These are phyloP conservation scores for Sherardia arvensis DNA, from an alignment of 257 asterid genomes.

Conservation along the genomic window DNA sequence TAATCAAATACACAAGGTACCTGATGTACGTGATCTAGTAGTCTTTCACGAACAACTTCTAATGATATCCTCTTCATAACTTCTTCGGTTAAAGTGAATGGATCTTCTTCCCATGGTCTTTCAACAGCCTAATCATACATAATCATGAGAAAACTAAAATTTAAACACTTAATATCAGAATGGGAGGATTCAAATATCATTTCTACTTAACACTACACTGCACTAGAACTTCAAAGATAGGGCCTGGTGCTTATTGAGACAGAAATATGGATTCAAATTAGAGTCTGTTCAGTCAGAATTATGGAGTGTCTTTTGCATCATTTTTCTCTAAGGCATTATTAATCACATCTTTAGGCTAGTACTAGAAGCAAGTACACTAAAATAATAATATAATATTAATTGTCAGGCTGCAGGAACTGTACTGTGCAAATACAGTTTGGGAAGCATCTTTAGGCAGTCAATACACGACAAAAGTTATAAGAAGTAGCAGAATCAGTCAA, in stretches of 20 bases:
- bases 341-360: not conserved
- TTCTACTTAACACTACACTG: not conserved
- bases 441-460: not conserved
- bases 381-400: not conserved
- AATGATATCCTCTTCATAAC: conserved; percentile 85
- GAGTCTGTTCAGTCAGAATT: not conserved
- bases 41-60: conserved; percentile 79
- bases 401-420: not conserved
- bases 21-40: conserved; percentile 88
- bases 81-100: conserved; percentile 78
- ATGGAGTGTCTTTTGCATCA: not conserved
- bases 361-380: not conserved
- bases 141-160: not conserved
- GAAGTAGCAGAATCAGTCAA: too few species aligned
- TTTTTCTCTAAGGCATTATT: too few species aligned
- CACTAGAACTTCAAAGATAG: not conserved
- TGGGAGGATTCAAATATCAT: not conserved
- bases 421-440: not conserved
- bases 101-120: conserved; percentile 97
- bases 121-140: conserved; percentile 51
- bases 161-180: not conserved
- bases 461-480: not conserved
- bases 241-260: too few species aligned
- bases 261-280: not conserved
- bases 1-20: conserved; percentile 22